Conservation (phyloP, 495 filamentous ascomycete species). For the Penicillium soppii region DNA sequence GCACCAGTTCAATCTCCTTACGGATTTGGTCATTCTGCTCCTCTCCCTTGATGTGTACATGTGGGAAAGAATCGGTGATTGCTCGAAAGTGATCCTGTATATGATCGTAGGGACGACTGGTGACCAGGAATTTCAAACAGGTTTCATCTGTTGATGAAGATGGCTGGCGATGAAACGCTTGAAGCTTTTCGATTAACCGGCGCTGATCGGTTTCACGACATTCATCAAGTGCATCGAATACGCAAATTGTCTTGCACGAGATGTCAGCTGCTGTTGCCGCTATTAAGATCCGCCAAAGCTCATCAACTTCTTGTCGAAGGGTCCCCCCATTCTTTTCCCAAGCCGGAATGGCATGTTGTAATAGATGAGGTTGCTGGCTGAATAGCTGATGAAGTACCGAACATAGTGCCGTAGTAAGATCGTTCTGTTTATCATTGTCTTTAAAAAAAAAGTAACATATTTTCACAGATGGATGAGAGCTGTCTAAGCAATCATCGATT, state of each 20-base stretch:
- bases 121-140: constrained; percentile 41
- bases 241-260: constrained; percentile 29
- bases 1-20: constrained; percentile 38
- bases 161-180: background rate
- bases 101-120: constrained; percentile 40
- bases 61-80: constrained; percentile 8
- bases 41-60: constrained; percentile 37
- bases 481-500: constrained; percentile 24
- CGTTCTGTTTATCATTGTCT: constrained; percentile 36
- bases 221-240: constrained; percentile 46
- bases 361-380: constrained; percentile 17
- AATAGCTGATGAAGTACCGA: constrained; percentile 45
- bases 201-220: constrained; percentile 21
- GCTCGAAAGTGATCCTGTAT: constrained; percentile 28
- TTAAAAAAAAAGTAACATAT: constrained; percentile 51
- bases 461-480: constrained; percentile 3
- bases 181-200: constrained; percentile 23
- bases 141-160: background rate
- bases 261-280: constrained; percentile 13
- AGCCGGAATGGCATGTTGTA: constrained; percentile 23
- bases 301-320: constrained; percentile 19
- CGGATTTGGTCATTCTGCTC: constrained; percentile 31
- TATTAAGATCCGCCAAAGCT: constrained; percentile 34
- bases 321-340: constrained; percentile 24
- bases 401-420: constrained; percentile 31